Base-by-base conservation (phyloP, 1,284 basidiomycete species). In the Cutaneotrichosporon sp. region DNA sequence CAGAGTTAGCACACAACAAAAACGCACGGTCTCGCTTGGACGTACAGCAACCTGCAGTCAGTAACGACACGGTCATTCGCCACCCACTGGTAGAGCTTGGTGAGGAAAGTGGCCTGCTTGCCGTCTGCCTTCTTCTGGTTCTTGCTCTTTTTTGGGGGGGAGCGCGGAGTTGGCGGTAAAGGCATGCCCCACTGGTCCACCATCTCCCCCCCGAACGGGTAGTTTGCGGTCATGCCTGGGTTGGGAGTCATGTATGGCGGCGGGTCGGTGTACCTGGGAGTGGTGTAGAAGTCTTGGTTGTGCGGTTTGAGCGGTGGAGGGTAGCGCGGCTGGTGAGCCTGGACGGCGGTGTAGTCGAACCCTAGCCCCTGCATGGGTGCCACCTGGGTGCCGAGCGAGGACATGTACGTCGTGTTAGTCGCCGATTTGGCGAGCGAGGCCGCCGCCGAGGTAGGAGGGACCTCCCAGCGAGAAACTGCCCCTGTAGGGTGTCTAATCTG, bases 11-110 rank as follows among this genome's bases (percentile, higher is more conserved):
- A 46, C 42, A 46, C 42, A 18, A n/a, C 42, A 46, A 46, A 42
- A 46, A 46, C 16, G 18, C 42, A 46, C 18, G 18, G 18, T n/a
- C 42, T 46, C 42, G 42, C 42, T 46, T 52, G 51, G 51, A 32
- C 51, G 13, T 36, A 42, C 46, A 30, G 21, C 16, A 61, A 71
- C 68, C 31, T 76, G 42, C 26, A 7, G 52, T 61, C 30, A 61
- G 52, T 53, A 53, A 36, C 26, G 21, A 18, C 18, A 21, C 52
- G 46, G 46, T 32, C 46, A 36, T 13, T 56, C 7, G 56, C 32
- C 31, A 87, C 89, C 73, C 76, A 91, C 90, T 89, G 87, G 85
- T 93, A 94, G 57, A 94, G 86, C 84, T 93, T 94, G 78, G 91
- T 93, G 74, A 94, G 84, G 78, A 94, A 94, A 11, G 91, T 93